A percentile compares a stretch with the other conserved stretches of the same genome.
Conservation (phyloP, 306 rosid species). For the Lupinus albus region DNA sequence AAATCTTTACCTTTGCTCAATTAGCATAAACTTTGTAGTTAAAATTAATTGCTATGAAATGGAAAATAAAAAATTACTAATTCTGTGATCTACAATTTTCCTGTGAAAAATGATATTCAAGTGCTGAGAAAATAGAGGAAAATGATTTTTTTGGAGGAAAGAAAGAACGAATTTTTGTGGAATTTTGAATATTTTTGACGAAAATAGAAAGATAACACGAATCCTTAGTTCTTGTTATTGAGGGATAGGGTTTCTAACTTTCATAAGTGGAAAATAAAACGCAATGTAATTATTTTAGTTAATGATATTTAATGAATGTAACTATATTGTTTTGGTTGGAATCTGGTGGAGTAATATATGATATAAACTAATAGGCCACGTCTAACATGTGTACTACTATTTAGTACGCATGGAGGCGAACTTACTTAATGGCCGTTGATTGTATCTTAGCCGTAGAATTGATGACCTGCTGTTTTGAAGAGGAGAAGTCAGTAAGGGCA, state of each 20-base stretch:
- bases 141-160: constrained; percentile 42
- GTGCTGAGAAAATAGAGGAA: constrained; percentile 33
- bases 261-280: constrained; percentile 32
- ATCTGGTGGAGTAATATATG: neutral
- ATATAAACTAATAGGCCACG: too few relatives aligned
- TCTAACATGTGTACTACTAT: too few relatives aligned
- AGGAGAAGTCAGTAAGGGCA: too few relatives aligned
- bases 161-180: constrained; percentile 41
- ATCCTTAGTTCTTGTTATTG: too few relatives aligned
- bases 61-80: constrained; percentile 12
- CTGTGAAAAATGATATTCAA: too few relatives aligned
- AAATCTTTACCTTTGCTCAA: constrained; percentile 36
- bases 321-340: neutral
- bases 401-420: too few relatives aligned
- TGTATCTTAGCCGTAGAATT: too few relatives aligned
- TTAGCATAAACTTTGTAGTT: constrained; percentile 34
- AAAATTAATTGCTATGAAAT: constrained; percentile 30
- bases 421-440: too few relatives aligned
- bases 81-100: constrained; percentile 39
- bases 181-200: constrained; percentile 44
- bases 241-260: constrained; percentile 75
- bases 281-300: too few relatives aligned
- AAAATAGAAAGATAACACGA: constrained; percentile 62
- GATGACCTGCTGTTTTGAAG: too few relatives aligned
- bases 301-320: constrained; percentile 43